Base-by-base conservation (phyloP, 1,284 basidiomycete species). In the Microbotryum lychnidis-dioicae region DNA sequence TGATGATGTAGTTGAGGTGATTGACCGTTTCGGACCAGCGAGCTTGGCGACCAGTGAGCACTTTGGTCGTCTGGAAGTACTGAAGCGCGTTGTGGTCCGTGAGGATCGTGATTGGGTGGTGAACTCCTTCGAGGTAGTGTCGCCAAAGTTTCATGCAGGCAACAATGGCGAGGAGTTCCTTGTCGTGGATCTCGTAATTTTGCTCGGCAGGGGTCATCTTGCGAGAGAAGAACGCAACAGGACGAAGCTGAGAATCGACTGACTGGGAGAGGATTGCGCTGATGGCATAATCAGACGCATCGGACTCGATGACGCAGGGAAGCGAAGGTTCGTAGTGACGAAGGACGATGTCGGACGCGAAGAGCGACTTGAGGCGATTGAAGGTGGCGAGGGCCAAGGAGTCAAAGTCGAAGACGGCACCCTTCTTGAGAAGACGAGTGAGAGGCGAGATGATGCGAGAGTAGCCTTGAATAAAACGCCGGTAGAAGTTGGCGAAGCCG, bases 101-200 rank as follows among this genome's bases (percentile, higher is more conserved):
- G 55, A 70, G 69, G 23, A 80, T 70, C 1, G 63, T 67, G 31
- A 77, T 61, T 0, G 60, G 50, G 0, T 73, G 37, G 5, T n/a
- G 29, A 9, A 31, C 9, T 7, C 29, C 29, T 31, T 31, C 29
- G 16, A 74, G 59, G 58, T 76, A 78, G 44, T 79, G 75, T 25
- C 73, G 50, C 79, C 77, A 82, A 60, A 31, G 6, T 31, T 8
- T 9, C 7, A 31, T 31, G 29, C 29, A 31, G 16, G 50, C 31
- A 14, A 73, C 57, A 18, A 73, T 68, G 16, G 71, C 72, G 9
- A 73, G 57, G 37, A 83, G 58, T 72, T 83, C 80, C 58, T 76
- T 73, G 65, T 83, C 77, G 20, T 80, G 76, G 44, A 79, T 78
- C 23, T 77, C 72, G 67, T 81, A 82, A 64, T 81, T 82, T 6